Conservation (phyloP, 1,284 basidiomycete genomes). For the Abortiporus biennis region DNA sequence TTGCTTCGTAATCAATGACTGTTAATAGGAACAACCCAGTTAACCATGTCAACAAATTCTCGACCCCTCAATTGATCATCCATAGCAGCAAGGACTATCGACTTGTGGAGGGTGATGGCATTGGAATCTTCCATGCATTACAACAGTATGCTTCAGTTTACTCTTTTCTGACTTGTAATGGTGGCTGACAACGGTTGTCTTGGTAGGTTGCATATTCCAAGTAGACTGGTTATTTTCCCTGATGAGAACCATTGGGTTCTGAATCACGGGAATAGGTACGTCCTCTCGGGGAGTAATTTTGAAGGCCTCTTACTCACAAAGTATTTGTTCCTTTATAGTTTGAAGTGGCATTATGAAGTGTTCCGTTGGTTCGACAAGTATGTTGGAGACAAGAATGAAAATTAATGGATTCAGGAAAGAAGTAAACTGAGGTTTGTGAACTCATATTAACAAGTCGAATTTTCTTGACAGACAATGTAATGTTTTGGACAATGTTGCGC, state of each 20-base stretch:
- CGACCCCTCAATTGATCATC: constrained; percentile 78
- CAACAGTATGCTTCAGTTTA: constrained; percentile 52
- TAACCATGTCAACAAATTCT: constrained; percentile 80
- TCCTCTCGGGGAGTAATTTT: not conserved
- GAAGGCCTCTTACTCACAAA: not conserved
- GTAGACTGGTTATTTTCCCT: constrained; percentile 84
- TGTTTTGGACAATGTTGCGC: no score
- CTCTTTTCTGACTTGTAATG: not conserved
- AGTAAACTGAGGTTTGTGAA: no score
- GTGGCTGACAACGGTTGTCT: not conserved
- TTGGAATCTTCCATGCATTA: constrained; percentile 75
- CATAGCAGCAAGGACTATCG: constrained; percentile 87
- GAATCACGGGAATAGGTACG: constrained; percentile 67
- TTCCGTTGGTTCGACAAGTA: constrained; percentile 82
- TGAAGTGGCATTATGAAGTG: constrained; percentile 87
- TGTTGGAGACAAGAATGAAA: constrained; percentile 37
- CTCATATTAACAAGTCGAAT: no score
- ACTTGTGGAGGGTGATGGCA: constrained; percentile 77
- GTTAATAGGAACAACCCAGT: constrained; percentile 57
- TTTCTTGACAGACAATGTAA: no score
- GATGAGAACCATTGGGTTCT: constrained; percentile 93
- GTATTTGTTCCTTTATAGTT: constrained; percentile 27
- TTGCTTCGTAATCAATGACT: not conserved
- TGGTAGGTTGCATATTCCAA: constrained; percentile 65
- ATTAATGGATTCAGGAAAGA: not conserved